Evolutionary conservation across 2,329 filamentous ascomycete species (phyloP).

Genomic region (Penicillium sclerotigenum): DNA sequence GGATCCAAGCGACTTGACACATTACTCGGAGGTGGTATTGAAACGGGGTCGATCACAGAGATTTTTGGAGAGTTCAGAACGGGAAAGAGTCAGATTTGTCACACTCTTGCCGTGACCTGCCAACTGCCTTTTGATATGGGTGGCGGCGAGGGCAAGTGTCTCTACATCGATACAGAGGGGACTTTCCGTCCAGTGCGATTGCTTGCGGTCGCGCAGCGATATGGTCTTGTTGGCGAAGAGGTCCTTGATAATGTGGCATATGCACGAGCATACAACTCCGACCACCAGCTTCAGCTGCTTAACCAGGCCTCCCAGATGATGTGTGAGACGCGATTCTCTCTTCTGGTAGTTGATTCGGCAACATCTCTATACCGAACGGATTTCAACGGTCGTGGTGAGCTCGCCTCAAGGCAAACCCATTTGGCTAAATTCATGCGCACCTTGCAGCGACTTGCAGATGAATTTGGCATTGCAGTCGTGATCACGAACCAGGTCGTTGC

Average conservation of each 20-base stretch:
- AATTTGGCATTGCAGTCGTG: slow-evolving; percentile 95
- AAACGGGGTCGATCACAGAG: slow-evolving; percentile 97
- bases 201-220: slow-evolving; percentile 87
- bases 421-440: slow-evolving; percentile 51
- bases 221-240: slow-evolving; percentile 92
- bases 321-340: slow-evolving; percentile 96
- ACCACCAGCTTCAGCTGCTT: slow-evolving; percentile 91
- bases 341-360: slow-evolving; percentile 93
- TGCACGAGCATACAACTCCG: slow-evolving; percentile 95
- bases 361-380: slow-evolving; percentile 95
- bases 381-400: slow-evolving; percentile 91
- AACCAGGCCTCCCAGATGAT: slow-evolving; percentile 98
- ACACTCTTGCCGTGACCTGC: slow-evolving; percentile 97
- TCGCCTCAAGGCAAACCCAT: slow-evolving; percentile 77
- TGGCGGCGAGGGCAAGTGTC: slow-evolving; percentile 93
- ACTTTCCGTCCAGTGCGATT: slow-evolving; percentile 92
- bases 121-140: slow-evolving; percentile 99
- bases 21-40: slow-evolving; percentile 85
- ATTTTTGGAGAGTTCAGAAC: slow-evolving; percentile 98
- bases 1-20: slow-evolving; percentile 98
- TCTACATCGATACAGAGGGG: slow-evolving; percentile 98
- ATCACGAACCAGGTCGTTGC: slow-evolving; percentile 99
- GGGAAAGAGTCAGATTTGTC: slow-evolving; percentile 97
- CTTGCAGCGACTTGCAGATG: slow-evolving; percentile 55
- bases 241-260: slow-evolving; percentile 98